A percentile compares a stretch with the other conserved stretches of the same genome.
phyloP scores from a whole-genome alignment of 192 early-diverging fungal genomes.

The Powellomyces hirtus region DNA sequence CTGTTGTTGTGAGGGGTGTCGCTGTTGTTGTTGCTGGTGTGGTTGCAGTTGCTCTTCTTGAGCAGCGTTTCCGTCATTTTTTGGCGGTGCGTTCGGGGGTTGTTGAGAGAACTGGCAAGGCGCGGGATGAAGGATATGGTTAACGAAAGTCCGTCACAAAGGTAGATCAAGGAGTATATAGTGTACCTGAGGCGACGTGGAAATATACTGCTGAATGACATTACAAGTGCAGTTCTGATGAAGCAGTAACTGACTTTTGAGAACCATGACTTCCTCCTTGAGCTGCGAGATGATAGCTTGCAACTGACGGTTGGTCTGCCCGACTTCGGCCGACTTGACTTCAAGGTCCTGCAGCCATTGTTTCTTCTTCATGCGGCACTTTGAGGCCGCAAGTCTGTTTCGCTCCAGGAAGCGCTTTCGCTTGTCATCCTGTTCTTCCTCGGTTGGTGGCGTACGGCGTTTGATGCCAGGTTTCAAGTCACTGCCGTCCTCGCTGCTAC shows the following conservation, averaged over 20 bases:
- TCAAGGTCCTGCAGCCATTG: slow-evolving; percentile 47
- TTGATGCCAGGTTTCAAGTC: no score
- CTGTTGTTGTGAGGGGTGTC: no score
- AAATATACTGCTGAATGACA: slow-evolving; percentile 48
- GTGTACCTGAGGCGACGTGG: no score
- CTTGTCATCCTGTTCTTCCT: slow-evolving; percentile 34
- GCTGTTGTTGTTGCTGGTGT: no score
- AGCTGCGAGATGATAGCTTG: slow-evolving; percentile 24
- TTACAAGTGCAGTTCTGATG: slow-evolving; percentile 49
- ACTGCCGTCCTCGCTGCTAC: no score
- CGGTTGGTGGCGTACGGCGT: neutral
- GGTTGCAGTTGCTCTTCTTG: neutral
- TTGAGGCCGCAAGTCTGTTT: slow-evolving; percentile 49
- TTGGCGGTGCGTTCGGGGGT: no score
- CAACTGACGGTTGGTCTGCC: slow-evolving; percentile 29
- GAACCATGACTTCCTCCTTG: slow-evolving; percentile 41
- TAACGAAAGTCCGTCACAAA: neutral
- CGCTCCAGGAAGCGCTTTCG: slow-evolving; percentile 42
- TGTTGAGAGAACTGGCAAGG: neutral
- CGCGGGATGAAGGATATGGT: neutral
- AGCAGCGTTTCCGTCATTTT: no score
- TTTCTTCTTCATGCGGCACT: slow-evolving; percentile 60
- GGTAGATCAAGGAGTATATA: no score
- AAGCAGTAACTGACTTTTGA: slow-evolving; percentile 49
- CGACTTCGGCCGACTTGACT: slow-evolving; percentile 25